These are phyloP conservation scores for Calycina herbarum DNA, from an alignment of 2,329 filamentous ascomycete genomes.

Conservation along the genomic window DNA sequence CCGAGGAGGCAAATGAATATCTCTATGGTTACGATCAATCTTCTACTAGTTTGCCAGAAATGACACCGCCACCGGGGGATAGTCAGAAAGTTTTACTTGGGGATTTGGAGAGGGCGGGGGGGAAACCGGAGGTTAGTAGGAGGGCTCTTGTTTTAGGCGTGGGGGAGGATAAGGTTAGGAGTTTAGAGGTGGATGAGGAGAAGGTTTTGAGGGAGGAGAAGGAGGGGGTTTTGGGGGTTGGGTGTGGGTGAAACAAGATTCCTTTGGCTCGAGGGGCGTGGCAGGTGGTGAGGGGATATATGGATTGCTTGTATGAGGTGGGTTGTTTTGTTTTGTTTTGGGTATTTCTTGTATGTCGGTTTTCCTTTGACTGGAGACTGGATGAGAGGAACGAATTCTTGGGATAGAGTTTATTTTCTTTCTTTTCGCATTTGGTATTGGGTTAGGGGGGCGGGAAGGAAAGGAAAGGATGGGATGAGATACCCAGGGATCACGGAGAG, in stretches of 20 bases:
- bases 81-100: constrained; percentile 44
- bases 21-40: constrained; percentile 28
- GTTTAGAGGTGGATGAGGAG: neutral
- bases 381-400: too few species aligned
- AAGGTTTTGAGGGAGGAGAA: constrained; percentile 1
- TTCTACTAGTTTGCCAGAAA: neutral
- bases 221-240: neutral
- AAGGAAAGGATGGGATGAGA: too few species aligned
- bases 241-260: neutral
- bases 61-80: constrained; percentile 29
- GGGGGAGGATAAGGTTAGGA: neutral
- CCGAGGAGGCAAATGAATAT: constrained; percentile 35
- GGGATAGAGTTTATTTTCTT: too few species aligned
- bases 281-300: neutral
- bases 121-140: neutral
- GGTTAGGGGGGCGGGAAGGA: too few species aligned
- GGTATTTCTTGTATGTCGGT: too few species aligned
- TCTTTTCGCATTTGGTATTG: too few species aligned
- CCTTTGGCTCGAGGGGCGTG: too few species aligned
- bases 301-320: neutral
- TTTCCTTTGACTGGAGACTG: too few species aligned
- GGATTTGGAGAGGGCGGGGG: constrained; percentile 34
- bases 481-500: too few species aligned
- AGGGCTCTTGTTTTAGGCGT: neutral
- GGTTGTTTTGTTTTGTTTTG: neutral